A percentile compares a stretch with the other conserved stretches of the same genome.
phyloP scores from a whole-genome alignment of 208 protist genomes.

The Spongospora subterranea region DNA sequence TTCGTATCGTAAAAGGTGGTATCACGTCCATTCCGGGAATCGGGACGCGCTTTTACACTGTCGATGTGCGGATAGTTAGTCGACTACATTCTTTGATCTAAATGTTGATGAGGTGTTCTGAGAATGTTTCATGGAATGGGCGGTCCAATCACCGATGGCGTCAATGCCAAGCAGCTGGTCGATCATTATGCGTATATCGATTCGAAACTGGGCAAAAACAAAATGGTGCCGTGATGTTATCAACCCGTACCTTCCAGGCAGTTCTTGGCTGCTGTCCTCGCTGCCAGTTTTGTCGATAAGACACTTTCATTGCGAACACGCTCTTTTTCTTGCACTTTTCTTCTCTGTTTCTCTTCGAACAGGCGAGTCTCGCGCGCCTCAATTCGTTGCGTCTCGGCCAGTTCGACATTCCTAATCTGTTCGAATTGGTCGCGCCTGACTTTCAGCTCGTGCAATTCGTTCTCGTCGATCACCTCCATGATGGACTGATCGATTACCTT shows the following conservation, averaged over 20 bases:
- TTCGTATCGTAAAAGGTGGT: too few species aligned
- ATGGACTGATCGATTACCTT: conserved; percentile 96
- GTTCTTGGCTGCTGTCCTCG: conserved; percentile 87
- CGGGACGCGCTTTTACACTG: too few species aligned
- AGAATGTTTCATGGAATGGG: too few species aligned
- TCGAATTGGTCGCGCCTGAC: conserved; percentile 92
- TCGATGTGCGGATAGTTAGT: too few species aligned
- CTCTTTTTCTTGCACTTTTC: conserved; percentile 89
- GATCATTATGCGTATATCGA: too few species aligned
- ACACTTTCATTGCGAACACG: conserved; percentile 85
- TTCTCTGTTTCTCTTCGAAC: conserved; percentile 92
- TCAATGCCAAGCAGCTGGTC: too few species aligned
- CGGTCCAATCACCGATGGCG: too few species aligned
- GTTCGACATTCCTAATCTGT: conserved; percentile 91
- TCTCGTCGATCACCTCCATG: conserved; percentile 96
- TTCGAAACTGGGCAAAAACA: too few species aligned
- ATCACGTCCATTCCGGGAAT: too few species aligned
- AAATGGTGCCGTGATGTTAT: background rate
- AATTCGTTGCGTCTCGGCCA: conserved; percentile 91
- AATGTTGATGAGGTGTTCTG: too few species aligned
- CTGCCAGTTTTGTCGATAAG: conserved; percentile 86
- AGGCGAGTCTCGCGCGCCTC: conserved; percentile 89
- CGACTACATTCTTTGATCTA: too few species aligned
- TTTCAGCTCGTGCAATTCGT: conserved; percentile 90
- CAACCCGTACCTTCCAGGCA: conserved; percentile 22